phyloP scores from a whole-genome alignment of 2,329 filamentous ascomycete genomes.

The Pseudogymnoascus sp. region DNA sequence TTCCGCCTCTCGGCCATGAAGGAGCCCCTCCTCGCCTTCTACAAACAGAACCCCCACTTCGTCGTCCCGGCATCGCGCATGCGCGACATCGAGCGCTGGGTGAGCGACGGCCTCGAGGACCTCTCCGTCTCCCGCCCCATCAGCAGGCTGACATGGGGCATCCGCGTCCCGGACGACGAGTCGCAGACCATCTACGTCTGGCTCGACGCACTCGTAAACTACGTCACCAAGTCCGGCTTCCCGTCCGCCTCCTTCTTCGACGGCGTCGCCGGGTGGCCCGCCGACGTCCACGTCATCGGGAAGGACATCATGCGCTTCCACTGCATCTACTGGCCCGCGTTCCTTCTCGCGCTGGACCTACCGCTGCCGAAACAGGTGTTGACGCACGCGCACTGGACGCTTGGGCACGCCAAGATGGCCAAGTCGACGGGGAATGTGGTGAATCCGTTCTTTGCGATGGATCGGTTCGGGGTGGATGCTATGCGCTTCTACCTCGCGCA shows the following conservation, averaged over 20 bases:
- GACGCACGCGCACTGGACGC: constrained; percentile 91
- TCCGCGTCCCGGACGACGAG: constrained; percentile 75
- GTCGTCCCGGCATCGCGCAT: constrained; percentile 66
- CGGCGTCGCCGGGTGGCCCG: constrained; percentile 67
- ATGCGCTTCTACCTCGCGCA: constrained; percentile 85
- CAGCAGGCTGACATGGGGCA: constrained; percentile 75
- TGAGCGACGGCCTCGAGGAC: constrained; percentile 71
- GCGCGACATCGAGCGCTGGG: constrained; percentile 70
- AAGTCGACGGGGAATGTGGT: constrained; percentile 94
- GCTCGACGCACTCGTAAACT: constrained; percentile 94
- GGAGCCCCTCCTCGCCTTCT: constrained; percentile 72
- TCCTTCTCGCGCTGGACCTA: constrained; percentile 80
- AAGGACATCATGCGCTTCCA: constrained; percentile 98
- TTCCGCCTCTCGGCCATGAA: constrained; percentile 81
- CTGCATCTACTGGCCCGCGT: constrained; percentile 95
- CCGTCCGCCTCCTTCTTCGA: constrained; percentile 65
- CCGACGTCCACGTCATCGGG: constrained; percentile 84
- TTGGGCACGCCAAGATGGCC: constrained; percentile 89
- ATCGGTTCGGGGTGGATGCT: constrained; percentile 78
- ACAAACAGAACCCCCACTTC: constrained; percentile 67
- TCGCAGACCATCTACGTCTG: constrained; percentile 95
- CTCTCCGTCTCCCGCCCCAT: constrained; percentile 80
- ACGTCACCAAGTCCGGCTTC: constrained; percentile 81
- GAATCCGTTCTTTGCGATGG: constrained; percentile 83
- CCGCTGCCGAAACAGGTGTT: constrained; percentile 72